phyloP scores from a whole-genome alignment of 441 rosid species.

The Brassica balearica region DNA sequence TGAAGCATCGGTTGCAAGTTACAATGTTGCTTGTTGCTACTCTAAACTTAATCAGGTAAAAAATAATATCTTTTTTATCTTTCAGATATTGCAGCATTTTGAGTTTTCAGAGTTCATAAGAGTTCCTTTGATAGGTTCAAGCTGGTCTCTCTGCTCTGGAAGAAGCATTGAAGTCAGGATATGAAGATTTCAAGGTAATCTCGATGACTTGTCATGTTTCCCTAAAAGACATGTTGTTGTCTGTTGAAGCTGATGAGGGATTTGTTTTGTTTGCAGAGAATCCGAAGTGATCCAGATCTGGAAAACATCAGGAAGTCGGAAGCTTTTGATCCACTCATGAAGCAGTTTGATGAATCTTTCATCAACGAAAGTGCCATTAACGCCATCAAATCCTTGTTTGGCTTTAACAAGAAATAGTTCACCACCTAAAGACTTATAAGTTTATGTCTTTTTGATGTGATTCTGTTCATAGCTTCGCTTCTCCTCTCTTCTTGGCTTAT shows the following conservation, averaged over 20 bases:
- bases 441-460: slow-evolving; percentile 18
- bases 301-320: slow-evolving; percentile 61
- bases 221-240: not conserved
- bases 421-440: not conserved
- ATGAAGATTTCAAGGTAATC: slow-evolving; percentile 87
- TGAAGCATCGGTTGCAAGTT: slow-evolving; percentile 87
- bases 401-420: slow-evolving; percentile 74
- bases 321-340: slow-evolving; percentile 74
- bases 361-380: slow-evolving; percentile 62
- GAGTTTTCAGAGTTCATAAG: slow-evolving; percentile 12
- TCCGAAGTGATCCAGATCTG: slow-evolving; percentile 88
- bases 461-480: slow-evolving; percentile 38
- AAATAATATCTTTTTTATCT: too few species aligned
- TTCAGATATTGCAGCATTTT: slow-evolving; percentile 4
- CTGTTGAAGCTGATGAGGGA: slow-evolving; percentile 3
- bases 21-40: slow-evolving; percentile 96
- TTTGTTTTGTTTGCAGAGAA: slow-evolving; percentile 64
- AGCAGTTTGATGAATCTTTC: slow-evolving; percentile 88
- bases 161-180: slow-evolving; percentile 83
- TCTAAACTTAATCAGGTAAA: slow-evolving; percentile 89
- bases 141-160: slow-evolving; percentile 91
- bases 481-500: slow-evolving; percentile 31
- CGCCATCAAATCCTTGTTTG: slow-evolving; percentile 91
- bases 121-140: slow-evolving; percentile 54
- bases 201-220: not conserved